Evolutionary conservation across 164 flowering plant species (phyloP).

Genomic region (Kingdonia uniflora): DNA sequence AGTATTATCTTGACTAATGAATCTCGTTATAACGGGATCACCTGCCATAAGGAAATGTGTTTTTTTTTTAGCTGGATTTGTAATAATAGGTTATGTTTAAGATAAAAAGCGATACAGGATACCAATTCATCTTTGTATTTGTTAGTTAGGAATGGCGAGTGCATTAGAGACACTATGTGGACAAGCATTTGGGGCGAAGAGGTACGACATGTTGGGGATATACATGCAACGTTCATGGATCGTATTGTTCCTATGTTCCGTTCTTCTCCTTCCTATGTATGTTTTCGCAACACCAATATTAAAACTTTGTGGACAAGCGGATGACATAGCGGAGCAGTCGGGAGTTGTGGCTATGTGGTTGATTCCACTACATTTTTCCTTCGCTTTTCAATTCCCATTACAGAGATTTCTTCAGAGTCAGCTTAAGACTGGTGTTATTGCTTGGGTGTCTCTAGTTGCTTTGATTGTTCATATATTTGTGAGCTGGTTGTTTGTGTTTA

Average conservation of each 20-base stretch:
- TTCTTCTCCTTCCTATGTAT: constrained; percentile 45
- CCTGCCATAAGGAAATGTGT: too few species aligned
- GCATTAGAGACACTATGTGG: constrained; percentile 88
- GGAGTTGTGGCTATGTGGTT: constrained; percentile 39
- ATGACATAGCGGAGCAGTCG: constrained; percentile 54
- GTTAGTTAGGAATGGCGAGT: constrained; percentile 71
- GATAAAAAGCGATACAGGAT: too few species aligned
- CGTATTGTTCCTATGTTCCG: constrained; percentile 37
- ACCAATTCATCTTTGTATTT: neutral
- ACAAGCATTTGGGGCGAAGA: constrained; percentile 77
- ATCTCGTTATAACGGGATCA: too few species aligned
- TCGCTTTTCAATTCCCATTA: constrained; percentile 38
- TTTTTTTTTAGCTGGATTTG: too few species aligned
- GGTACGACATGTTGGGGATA: constrained; percentile 59
- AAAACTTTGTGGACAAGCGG: constrained; percentile 44
- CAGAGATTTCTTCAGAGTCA: constrained; percentile 53
- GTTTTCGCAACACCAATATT: constrained; percentile 57
- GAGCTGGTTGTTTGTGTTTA: constrained; percentile 32
- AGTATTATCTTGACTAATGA: too few species aligned
- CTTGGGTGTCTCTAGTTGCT: constrained; percentile 28
- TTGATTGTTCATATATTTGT: constrained; percentile 26
- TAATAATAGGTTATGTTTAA: neutral
- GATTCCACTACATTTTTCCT: constrained; percentile 45
- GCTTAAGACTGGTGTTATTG: constrained; percentile 32
- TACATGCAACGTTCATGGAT: constrained; percentile 92